These are phyloP conservation scores for Erodium maritimum DNA, from an alignment of 345 rosid genomes.

Conservation along the genomic window DNA sequence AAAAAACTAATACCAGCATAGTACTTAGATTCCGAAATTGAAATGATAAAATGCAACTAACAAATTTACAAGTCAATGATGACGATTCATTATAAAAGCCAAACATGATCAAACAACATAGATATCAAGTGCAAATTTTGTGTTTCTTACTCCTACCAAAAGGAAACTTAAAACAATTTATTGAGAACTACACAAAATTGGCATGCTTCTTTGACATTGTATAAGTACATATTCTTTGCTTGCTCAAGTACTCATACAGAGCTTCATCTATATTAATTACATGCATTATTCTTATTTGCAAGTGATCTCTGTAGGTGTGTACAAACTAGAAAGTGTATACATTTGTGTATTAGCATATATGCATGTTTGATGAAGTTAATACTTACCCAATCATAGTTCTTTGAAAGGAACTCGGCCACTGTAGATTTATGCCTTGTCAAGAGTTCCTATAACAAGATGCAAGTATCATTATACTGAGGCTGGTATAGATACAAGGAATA, in stretches of 20 bases:
- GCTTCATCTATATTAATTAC: too few relatives aligned
- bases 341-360: neutral
- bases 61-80: slow-evolving; percentile 1
- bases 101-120: neutral
- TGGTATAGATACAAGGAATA: neutral
- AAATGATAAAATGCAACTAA: neutral
- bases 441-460: slow-evolving; percentile 55
- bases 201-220: neutral
- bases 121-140: neutral
- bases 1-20: slow-evolving; percentile 51
- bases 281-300: too few relatives aligned
- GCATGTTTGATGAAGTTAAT: neutral
- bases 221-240: too few relatives aligned
- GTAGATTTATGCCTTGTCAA: slow-evolving; percentile 97
- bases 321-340: too few relatives aligned
- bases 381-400: slow-evolving; percentile 89
- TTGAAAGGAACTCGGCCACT: slow-evolving; percentile 85
- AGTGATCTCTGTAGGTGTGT: too few relatives aligned
- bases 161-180: too few relatives aligned
- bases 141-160: neutral
- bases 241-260: too few relatives aligned
- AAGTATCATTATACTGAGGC: slow-evolving; percentile 12
- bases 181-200: neutral
- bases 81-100: neutral
- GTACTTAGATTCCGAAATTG: slow-evolving; percentile 7